Base-by-base conservation (phyloP, 306 rosid genomes). In the Clitoria ternatea region DNA sequence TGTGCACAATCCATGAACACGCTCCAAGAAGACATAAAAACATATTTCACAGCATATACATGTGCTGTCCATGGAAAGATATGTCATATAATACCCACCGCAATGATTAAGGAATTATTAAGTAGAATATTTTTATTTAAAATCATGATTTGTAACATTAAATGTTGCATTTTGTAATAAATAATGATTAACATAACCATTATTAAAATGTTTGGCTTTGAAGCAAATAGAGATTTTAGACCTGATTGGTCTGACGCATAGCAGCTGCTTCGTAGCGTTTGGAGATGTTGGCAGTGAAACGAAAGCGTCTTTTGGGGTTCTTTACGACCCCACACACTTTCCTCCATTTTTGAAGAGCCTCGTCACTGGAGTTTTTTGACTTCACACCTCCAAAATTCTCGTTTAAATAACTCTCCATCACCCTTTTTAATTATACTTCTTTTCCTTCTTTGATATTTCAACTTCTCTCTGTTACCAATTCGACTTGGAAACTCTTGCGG, bases 181-280 rank as follows among this genome's bases (percentile, higher is more conserved):
- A n/a, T n/a, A n/a, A n/a, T n/a, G n/a, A n/a, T n/a, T n/a, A n/a
- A 53, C 35, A 1, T 53, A 3, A 15, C 3, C 7, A 4, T 10
- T 13, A 4, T 40, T 32, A 40, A 27, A 45, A 47, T 5, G 2
- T 29, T 30, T 19, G 10, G 3, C n/a, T 49, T 63, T 11, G 59
- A 47, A 10, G 6, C 30, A 17, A 7, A 11, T 23, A 43, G 30
- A 53, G 18, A 69, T 19, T 35, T 24, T 4, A 17, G 33, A 88
- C 96, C 91, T 87, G 95, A 77, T 94, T 89, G 62, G 90, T 87
- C 37, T 84, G 84, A 79, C 99, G 99, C 96, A 91, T 94, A 11
- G 85, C 92, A 29, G 92, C 97, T 0, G 96, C 97, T 80, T 94
- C 92, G 50, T 1, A 26, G 0, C 92, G 92, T 65, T 94, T 89